phyloP scores from a whole-genome alignment of 2,329 filamentous ascomycete species.

The Ceratocystis papillata region DNA sequence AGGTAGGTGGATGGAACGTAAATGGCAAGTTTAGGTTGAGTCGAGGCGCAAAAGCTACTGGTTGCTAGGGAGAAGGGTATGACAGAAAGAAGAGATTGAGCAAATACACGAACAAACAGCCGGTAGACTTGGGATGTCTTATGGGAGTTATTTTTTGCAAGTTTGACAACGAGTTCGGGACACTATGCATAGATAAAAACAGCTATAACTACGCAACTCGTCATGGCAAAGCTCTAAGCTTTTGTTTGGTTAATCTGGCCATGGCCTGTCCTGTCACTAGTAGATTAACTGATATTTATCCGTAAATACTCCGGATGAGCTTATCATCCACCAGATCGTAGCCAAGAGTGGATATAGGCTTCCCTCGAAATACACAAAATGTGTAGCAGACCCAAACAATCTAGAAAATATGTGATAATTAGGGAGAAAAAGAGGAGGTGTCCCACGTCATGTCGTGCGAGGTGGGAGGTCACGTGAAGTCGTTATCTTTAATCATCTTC shows the following conservation, averaged over 20 bases:
- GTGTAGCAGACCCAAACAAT: too few relatives aligned
- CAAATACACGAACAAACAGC: not conserved
- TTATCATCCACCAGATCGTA: not conserved
- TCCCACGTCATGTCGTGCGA: not conserved
- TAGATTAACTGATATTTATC: not conserved
- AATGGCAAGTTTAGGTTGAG: not conserved
- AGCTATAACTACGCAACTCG: not conserved
- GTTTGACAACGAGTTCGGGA: not conserved
- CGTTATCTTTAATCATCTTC: not conserved
- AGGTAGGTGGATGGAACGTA: not conserved
- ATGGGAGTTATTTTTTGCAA: not conserved
- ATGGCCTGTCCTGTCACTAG: not conserved
- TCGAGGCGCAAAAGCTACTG: not conserved
- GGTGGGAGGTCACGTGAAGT: not conserved
- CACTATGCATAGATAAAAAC: not conserved
- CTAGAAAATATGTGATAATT: not conserved
- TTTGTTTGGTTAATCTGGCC: not conserved
- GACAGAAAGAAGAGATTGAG: not conserved
- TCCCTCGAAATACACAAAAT: too few relatives aligned
- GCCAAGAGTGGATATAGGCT: not conserved
- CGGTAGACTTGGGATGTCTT: not conserved
- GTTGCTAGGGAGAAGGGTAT: not conserved
- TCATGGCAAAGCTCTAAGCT: conserved; percentile 12
- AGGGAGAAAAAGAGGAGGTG: not conserved
- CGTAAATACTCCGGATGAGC: not conserved